A percentile compares a stretch with the other conserved stretches of the same genome.
Evolutionary conservation across 768 basidiomycete species (phyloP).

Genomic region (Chiua virens): DNA sequence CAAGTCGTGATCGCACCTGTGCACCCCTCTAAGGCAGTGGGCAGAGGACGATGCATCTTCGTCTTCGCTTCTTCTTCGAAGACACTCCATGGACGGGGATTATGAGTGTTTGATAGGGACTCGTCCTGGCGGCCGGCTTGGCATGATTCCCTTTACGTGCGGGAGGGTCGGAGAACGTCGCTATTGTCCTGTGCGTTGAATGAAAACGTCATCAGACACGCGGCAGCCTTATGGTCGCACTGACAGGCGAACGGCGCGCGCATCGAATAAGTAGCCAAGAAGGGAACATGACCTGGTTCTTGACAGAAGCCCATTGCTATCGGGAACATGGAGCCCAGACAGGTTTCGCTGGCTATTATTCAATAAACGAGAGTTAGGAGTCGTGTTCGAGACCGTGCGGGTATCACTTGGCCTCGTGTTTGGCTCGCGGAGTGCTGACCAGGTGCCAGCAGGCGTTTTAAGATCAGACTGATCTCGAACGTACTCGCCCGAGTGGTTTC

Average conservation of each 20-base stretch:
- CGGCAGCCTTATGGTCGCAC: slow-evolving; percentile 15
- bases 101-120: slow-evolving; percentile 8
- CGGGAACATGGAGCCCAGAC: background rate
- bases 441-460: background rate
- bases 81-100: slow-evolving; percentile 7
- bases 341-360: background rate
- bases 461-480: slow-evolving; percentile 2
- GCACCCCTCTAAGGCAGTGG: background rate
- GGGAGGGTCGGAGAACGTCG: background rate
- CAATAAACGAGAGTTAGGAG: background rate
- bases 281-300: background rate
- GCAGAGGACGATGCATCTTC: background rate
- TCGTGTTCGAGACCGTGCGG: background rate
- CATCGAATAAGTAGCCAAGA: background rate
- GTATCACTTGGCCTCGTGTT: slow-evolving; percentile 19
- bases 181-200: slow-evolving; percentile 5
- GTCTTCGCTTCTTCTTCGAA: slow-evolving; percentile 4
- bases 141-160: slow-evolving; percentile 23
- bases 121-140: slow-evolving; percentile 4
- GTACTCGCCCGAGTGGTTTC: background rate
- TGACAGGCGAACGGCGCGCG: slow-evolving; percentile 7
- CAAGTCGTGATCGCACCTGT: slow-evolving; percentile 1
- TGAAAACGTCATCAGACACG: slow-evolving; percentile 24
- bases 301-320: background rate
- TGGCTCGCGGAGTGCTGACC: background rate